Base-by-base conservation (phyloP, 495 filamentous ascomycete genomes). In the Talaromyces trachyspermus region DNA sequence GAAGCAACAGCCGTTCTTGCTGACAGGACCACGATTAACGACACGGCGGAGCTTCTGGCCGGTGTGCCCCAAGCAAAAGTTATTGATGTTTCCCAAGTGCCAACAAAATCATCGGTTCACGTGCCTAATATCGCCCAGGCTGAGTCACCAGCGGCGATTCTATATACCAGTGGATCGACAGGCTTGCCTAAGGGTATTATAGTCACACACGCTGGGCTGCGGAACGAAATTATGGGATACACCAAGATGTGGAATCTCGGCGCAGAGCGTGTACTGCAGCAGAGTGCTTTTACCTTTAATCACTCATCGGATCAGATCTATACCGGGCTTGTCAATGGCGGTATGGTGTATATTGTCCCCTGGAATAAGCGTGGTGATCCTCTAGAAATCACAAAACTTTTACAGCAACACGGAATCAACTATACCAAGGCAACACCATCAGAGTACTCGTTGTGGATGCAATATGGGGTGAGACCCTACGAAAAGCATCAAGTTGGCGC, bases 201-300 rank as follows among this genome's bases (percentile, higher is more conserved):
- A 6, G 40, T 72, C 4, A 47, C 24, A 1, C 69, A 74, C 32
- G 44, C 54, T 1, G 49, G 51, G 12, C 49, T 71, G 1, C 12
- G 45, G 1, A 62, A 68, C 20, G 49, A 69, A 3, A 48, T 69
- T 8, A 58, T 66, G 36, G 53, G 41, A 4, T 49, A 53, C 0
- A 58, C 39, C 1, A 46, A 60, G 3, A 36, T 15, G 7, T 60
- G 49, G 43, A 29, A 20, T 1, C 45, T 67, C 3, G 54, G 53
- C n/a, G 35, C n/a, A 4, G 60, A 68, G 40, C 48, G 41, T 0
- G 54, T 68, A 0, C 49, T 75, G 2, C 70, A 75, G 23, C 72
- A 76, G 30, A 73, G 66, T n/a, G 54, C 70, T 0, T 60, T 59
- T 23, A 53, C 50, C 0, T 76, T 69, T 55, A 60, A 76, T 46